Conservation (phyloP, 371 early-diverging fungal species). For the Mucor sp. region DNA sequence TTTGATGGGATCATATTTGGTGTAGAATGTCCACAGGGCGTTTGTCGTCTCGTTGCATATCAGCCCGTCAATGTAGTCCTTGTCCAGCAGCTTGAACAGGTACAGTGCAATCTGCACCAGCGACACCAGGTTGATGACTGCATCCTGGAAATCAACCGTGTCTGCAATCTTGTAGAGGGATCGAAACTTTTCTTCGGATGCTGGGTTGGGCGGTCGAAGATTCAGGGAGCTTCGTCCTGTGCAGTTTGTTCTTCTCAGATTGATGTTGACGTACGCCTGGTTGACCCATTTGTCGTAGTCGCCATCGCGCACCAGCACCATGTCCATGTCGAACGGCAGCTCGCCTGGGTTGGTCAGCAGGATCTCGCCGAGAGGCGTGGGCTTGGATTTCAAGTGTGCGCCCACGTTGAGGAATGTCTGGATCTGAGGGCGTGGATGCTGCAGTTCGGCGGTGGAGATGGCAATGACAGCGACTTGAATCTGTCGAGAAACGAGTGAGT, state of each 20-base stretch:
- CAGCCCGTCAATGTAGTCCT: constrained; percentile 60
- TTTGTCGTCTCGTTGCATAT: constrained; percentile 61
- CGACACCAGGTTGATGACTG: constrained; percentile 57
- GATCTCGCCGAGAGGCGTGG: constrained; percentile 60
- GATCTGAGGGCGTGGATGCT: constrained; percentile 53
- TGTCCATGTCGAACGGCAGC: constrained; percentile 61
- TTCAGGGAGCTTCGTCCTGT: constrained; percentile 68
- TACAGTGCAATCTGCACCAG: constrained; percentile 58
- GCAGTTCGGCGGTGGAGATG: constrained; percentile 53
- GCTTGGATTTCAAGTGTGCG: constrained; percentile 49
- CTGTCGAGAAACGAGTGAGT: constrained; percentile 16
- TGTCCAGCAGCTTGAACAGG: constrained; percentile 53
- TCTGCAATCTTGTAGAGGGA: constrained; percentile 64
- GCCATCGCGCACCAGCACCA: constrained; percentile 64
- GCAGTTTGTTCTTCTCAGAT: constrained; percentile 63
- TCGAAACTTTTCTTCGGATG: constrained; percentile 67
- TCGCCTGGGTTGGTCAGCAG: constrained; percentile 61
- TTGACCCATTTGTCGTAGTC: constrained; percentile 60
- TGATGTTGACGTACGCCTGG: constrained; percentile 64
- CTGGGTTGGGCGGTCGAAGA: constrained; percentile 60
- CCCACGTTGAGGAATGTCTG: constrained; percentile 45
- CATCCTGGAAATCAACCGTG: constrained; percentile 52
- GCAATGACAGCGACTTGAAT: constrained; percentile 58
- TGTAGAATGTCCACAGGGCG: constrained; percentile 56
- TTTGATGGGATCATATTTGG: constrained; percentile 49